A percentile compares a stretch with the other conserved stretches of the same genome.
phyloP scores from a whole-genome alignment of 257 asterid genomes.

The Haberlea rhodopensis region DNA sequence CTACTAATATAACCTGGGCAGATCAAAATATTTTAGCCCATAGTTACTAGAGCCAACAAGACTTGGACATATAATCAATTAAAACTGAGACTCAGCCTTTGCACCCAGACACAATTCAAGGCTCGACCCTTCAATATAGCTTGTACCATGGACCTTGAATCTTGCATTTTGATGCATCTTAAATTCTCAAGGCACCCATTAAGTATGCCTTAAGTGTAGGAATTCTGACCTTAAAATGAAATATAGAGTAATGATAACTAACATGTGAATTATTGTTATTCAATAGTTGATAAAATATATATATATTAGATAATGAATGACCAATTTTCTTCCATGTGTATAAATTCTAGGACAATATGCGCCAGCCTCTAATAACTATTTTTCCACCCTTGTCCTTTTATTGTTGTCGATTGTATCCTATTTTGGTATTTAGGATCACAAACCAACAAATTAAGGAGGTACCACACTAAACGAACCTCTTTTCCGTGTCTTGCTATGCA shows the following conservation, averaged over 20 bases:
- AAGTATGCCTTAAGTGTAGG: neutral
- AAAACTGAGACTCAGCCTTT: neutral
- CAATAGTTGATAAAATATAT: too few relatives aligned
- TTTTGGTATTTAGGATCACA: neutral
- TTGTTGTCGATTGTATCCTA: neutral
- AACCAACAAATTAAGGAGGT: neutral
- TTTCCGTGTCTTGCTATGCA: slow-evolving; percentile 82
- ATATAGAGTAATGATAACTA: neutral
- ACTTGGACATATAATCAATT: neutral
- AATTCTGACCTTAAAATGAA: neutral
- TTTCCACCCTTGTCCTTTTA: neutral
- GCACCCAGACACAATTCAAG: neutral
- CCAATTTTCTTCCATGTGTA: neutral
- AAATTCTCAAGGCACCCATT: neutral
- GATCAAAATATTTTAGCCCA: neutral
- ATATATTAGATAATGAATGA: neutral
- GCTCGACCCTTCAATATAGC: neutral
- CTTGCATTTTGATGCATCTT: neutral
- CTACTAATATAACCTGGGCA: neutral
- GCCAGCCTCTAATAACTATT: too few relatives aligned
- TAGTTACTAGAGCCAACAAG: neutral
- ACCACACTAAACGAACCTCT: slow-evolving; percentile 46
- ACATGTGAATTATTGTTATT: neutral
- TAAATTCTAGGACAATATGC: neutral
- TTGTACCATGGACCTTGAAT: neutral